Percentiles rank a stretch among this genome's conserved stretches.
Conservation (phyloP, 495 filamentous ascomycete genomes). For the Aspergillus coremiiformis region DNA sequence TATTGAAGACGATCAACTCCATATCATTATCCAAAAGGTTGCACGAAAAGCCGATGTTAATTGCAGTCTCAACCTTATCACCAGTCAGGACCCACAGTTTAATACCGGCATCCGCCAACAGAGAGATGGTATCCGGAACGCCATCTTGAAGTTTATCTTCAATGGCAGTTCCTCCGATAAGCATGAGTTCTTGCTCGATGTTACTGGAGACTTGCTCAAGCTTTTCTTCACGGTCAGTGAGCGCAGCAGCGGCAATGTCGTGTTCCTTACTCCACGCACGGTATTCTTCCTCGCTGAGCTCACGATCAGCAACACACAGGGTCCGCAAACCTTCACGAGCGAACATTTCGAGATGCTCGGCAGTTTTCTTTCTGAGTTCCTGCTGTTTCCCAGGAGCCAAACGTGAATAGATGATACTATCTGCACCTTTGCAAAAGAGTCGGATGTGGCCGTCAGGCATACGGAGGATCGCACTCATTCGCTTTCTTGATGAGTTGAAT, state of each 20-base stretch:
- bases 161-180: constrained; percentile 94
- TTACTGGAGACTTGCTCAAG: constrained; percentile 81
- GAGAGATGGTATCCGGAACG: constrained; percentile 90
- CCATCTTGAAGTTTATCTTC: constrained; percentile 97
- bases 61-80: constrained; percentile 98
- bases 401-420: constrained; percentile 95
- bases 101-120: constrained; percentile 90
- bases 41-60: constrained; percentile 99
- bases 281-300: constrained; percentile 82
- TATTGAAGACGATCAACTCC: constrained; percentile 89
- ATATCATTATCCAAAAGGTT: constrained; percentile 96
- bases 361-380: constrained; percentile 74
- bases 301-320: constrained; percentile 84
- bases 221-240: constrained; percentile 87
- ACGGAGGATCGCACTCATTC: constrained; percentile 95
- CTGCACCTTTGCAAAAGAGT: constrained; percentile 95
- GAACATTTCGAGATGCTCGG: constrained; percentile 93
- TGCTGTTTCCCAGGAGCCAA: constrained; percentile 77
- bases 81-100: constrained; percentile 99
- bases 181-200: constrained; percentile 83
- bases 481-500: constrained; percentile 94
- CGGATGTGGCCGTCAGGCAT: constrained; percentile 93
- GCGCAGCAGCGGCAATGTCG: constrained; percentile 75
- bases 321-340: constrained; percentile 92
- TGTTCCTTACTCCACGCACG: constrained; percentile 77